These are phyloP conservation scores for Colletotrichum sp. DNA, from an alignment of 2,329 filamentous ascomycete species.

Conservation along the genomic window DNA sequence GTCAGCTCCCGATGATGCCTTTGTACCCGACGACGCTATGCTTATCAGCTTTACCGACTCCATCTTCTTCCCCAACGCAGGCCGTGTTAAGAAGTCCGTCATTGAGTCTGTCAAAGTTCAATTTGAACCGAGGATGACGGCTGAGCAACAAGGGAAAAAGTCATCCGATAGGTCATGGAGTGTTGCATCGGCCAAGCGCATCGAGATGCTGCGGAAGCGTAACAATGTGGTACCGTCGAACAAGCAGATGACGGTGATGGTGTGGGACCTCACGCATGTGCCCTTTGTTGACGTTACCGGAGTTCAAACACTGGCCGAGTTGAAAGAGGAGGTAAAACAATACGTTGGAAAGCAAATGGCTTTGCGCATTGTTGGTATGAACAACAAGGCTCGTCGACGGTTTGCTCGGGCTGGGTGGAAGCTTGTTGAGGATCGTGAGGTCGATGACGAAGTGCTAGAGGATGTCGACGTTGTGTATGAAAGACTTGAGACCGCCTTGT, in stretches of 20 bases:
- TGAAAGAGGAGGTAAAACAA: conserved; percentile 51
- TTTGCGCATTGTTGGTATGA: conserved; percentile 54
- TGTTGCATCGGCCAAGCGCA: conserved; percentile 52
- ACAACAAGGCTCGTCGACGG: conserved; percentile 41
- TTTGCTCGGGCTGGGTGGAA: conserved; percentile 44
- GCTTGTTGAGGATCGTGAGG: conserved; percentile 29
- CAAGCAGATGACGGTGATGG: conserved; percentile 49
- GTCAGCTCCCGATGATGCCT: conserved; percentile 23
- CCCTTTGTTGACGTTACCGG: conserved; percentile 61
- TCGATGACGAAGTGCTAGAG: conserved; percentile 25
- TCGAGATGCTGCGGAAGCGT: conserved; percentile 47
- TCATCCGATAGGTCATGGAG: conserved; percentile 57
- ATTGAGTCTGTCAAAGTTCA: conserved; percentile 52
- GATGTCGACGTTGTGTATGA: conserved; percentile 23
- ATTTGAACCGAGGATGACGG: conserved; percentile 44
- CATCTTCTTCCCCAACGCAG: conserved; percentile 67
- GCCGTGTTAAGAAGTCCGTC: conserved; percentile 52
- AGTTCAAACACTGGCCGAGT: conserved; percentile 50
- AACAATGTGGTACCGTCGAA: conserved; percentile 37
- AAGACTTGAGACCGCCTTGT: background rate
- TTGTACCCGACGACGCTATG: conserved; percentile 53
- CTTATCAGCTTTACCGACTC: conserved; percentile 63
- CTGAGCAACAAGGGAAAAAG: conserved; percentile 40
- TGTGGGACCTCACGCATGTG: conserved; percentile 58
- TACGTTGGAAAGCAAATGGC: conserved; percentile 53